A percentile compares a stretch with the other conserved stretches of the same genome.
Conservation (phyloP, 495 filamentous ascomycete genomes). For the Aspergillus affinis region DNA sequence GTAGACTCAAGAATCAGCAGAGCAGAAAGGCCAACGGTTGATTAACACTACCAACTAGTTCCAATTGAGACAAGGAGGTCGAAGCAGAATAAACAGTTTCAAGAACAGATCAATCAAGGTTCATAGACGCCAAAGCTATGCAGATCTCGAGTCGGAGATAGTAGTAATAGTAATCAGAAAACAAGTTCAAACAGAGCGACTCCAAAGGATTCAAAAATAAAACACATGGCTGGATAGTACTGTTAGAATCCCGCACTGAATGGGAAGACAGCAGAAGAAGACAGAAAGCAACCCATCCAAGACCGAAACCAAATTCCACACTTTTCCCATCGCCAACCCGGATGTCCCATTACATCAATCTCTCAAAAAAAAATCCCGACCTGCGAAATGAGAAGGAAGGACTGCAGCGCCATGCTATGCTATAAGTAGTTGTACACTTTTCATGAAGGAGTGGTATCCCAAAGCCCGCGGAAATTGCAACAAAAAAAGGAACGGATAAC, state of each 20-base stretch:
- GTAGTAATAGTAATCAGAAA: not conserved
- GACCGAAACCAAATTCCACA: constrained; percentile 17
- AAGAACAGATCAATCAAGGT: constrained; percentile 5
- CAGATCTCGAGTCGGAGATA: constrained; percentile 2
- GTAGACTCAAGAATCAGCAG: too few species aligned
- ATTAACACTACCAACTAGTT: not conserved
- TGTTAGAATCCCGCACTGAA: not conserved
- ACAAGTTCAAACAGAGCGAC: not conserved
- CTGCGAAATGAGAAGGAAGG: constrained; percentile 47
- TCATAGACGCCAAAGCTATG: constrained; percentile 22
- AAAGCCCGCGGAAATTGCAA: constrained; percentile 41
- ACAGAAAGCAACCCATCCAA: constrained; percentile 6
- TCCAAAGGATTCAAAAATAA: not conserved
- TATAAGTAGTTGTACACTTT: constrained; percentile 38
- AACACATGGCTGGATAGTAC: not conserved
- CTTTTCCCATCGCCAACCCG: constrained; percentile 24
- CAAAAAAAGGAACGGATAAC: constrained; percentile 40
- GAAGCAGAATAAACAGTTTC: constrained; percentile 3
- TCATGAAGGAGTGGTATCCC: constrained; percentile 40
- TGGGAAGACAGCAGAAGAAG: constrained; percentile 8
- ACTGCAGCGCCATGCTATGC: constrained; percentile 49
- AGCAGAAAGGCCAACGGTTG: not conserved
- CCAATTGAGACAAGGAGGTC: constrained; percentile 3
- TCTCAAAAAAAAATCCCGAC: constrained; percentile 29
- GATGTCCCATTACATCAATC: constrained; percentile 26